Conservation (phyloP, 106 monocot species). For the Alisma plantagoaquatica region DNA sequence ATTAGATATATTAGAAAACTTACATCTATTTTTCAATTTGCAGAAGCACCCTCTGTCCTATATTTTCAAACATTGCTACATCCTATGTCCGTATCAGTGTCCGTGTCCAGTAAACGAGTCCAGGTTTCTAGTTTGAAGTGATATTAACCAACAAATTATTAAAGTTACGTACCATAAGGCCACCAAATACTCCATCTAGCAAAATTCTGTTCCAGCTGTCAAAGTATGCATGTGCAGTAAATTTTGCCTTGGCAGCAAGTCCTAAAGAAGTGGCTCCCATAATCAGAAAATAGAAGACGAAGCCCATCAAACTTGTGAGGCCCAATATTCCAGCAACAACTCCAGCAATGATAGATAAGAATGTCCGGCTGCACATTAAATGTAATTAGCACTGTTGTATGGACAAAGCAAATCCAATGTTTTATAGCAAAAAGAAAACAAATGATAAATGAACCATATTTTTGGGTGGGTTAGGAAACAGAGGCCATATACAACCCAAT, state of each 20-base stretch:
- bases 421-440: too few relatives aligned
- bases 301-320: constrained; percentile 77
- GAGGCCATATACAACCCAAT: neutral
- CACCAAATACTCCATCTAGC: constrained; percentile 82
- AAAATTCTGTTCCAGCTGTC: constrained; percentile 78
- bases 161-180: constrained; percentile 95
- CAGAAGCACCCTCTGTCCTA: too few relatives aligned
- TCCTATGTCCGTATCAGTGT: too few relatives aligned
- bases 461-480: too few relatives aligned
- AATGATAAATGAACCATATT: too few relatives aligned
- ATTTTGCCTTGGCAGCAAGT: constrained; percentile 77
- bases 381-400: too few relatives aligned
- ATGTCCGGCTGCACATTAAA: constrained; percentile 78
- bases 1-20: too few relatives aligned
- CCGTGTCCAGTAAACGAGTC: too few relatives aligned
- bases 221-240: constrained; percentile 66
- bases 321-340: constrained; percentile 97
- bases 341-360: constrained; percentile 90
- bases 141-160: too few relatives aligned
- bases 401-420: neutral
- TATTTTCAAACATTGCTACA: too few relatives aligned
- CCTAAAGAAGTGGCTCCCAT: constrained; percentile 75
- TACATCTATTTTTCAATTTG: too few relatives aligned
- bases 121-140: too few relatives aligned
- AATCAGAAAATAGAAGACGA: constrained; percentile 74